A percentile compares a stretch with the other conserved stretches of the same genome.
These are phyloP conservation scores for Aspergillus intermedius DNA, from an alignment of 2,329 filamentous ascomycete genomes.

Conservation along the genomic window DNA sequence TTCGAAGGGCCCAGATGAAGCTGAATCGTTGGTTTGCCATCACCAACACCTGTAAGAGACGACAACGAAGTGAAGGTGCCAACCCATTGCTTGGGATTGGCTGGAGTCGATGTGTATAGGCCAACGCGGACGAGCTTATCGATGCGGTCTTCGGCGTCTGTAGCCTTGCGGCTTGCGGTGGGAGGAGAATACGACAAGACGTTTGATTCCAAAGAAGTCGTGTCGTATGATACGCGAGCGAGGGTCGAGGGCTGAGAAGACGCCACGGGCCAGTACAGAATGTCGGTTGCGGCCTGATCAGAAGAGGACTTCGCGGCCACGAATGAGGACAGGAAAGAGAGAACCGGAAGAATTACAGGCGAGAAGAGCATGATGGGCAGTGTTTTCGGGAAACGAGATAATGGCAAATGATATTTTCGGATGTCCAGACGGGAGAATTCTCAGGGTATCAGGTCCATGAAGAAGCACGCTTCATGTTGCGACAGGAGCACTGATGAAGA, in stretches of 20 bases:
- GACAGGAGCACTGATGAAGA: neutral
- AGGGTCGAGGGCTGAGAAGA: slow-evolving; percentile 29
- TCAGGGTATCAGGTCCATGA: neutral
- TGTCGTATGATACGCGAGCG: slow-evolving; percentile 38
- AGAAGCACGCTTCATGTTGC: neutral
- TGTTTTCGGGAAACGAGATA: neutral
- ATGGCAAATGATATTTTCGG: neutral
- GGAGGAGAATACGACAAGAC: slow-evolving; percentile 37
- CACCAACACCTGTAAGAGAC: slow-evolving; percentile 19
- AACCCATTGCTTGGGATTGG: slow-evolving; percentile 33
- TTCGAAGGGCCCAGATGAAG: slow-evolving; percentile 33
- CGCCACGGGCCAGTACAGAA: slow-evolving; percentile 33
- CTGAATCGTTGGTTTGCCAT: slow-evolving; percentile 27
- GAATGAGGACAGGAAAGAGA: slow-evolving; percentile 9
- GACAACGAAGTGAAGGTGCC: slow-evolving; percentile 35
- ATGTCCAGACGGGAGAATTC: neutral
- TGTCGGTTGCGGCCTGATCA: slow-evolving; percentile 21
- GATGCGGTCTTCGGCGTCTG: slow-evolving; percentile 19
- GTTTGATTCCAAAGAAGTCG: slow-evolving; percentile 27
- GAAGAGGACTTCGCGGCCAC: slow-evolving; percentile 11
- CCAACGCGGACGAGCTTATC: slow-evolving; percentile 50
- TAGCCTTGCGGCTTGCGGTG: slow-evolving; percentile 2
- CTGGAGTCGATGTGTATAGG: slow-evolving; percentile 37
- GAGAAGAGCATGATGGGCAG: neutral
- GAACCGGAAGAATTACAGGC: slow-evolving; percentile 6